Evolutionary conservation across 768 basidiomycete species (phyloP), one percentile per base, ranked within the genome.

Genomic region (Trametes sanguinea): DNA sequence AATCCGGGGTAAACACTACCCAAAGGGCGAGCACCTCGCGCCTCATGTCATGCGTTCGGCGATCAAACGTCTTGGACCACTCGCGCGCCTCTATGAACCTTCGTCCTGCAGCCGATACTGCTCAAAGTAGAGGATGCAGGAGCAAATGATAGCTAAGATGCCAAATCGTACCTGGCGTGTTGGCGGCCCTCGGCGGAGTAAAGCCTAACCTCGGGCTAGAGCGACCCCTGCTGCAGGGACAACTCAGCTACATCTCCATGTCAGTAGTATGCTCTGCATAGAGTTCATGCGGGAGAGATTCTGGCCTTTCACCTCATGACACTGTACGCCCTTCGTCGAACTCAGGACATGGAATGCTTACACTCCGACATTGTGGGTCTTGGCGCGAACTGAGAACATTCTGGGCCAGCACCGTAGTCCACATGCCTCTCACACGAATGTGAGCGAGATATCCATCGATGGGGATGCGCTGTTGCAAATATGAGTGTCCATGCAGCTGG

Each of bases 21-120:
- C 33, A 51, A 30, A 62, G 35, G 13, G 51, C 29, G 51, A 29
- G n/a, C 46, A 39, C 35, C 62, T 32, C 8, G 39, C 46, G 47
- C 53, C 62, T 60, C 57, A 51, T 60, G 58, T 42, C 58, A 53
- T 51, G 17, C 10, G 37, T n/a, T 64, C 63, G 63, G 63, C 58
- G 63, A 64, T 64, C 63, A 64, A 64, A 64, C 58, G 59, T 64
- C 50, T 43, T 32, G 22, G 48, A 6, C 27, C 27, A 10, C 47
- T 30, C 17, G 53, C 9, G 29, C 42, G 40, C 47, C 17, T 30
- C 42, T 53, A 44, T 11, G 62, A 54, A 54, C 57, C 33, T 58
- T 48, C 62, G 44, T 27, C 42, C 35, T 32, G 47, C 29, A 10
- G 32, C 35, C 17, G 54, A 46, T 37, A 4, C 42, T 10, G 29